These are phyloP conservation scores for Lentinula raphanica DNA, from an alignment of 768 basidiomycete genomes.

Conservation along the genomic window DNA sequence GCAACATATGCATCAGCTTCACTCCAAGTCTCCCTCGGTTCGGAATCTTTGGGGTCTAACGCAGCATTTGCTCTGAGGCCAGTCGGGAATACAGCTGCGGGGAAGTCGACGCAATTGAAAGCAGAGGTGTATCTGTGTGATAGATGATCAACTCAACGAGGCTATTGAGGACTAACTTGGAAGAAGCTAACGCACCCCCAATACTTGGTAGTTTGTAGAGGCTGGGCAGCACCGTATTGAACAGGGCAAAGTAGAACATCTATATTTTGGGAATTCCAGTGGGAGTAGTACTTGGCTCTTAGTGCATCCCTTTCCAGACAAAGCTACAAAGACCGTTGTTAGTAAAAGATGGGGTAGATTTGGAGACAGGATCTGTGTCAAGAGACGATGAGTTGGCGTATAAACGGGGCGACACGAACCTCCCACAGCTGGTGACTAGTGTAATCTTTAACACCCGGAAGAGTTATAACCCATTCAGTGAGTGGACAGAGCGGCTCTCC, in stretches of 20 bases:
- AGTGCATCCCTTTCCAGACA: slow-evolving; percentile 25
- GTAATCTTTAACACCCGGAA: slow-evolving; percentile 19
- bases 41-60: slow-evolving; percentile 15
- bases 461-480: slow-evolving; percentile 30
- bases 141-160: not conserved
- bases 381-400: not conserved
- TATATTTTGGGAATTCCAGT: slow-evolving; percentile 33
- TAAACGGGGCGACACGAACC: slow-evolving; percentile 12
- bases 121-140: slow-evolving; percentile 31
- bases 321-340: too few relatives aligned
- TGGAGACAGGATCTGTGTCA: not conserved
- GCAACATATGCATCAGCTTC: slow-evolving; percentile 12
- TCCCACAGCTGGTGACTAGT: slow-evolving; percentile 22
- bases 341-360: slow-evolving; percentile 15
- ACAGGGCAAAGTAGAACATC: slow-evolving; percentile 37
- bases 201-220: slow-evolving; percentile 31
- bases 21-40: slow-evolving; percentile 9
- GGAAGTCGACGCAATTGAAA: slow-evolving; percentile 42
- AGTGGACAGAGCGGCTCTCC: slow-evolving; percentile 2
- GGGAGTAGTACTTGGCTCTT: slow-evolving; percentile 26
- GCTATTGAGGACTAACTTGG: not conserved
- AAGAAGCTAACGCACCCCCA: slow-evolving; percentile 25
- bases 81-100: slow-evolving; percentile 39
- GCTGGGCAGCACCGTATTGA: slow-evolving; percentile 29
- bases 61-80: slow-evolving; percentile 26